Percentiles rank a stretch among this genome's conserved stretches.
These are phyloP conservation scores for Trichoderma gracile DNA, from an alignment of 2,329 filamentous ascomycete species.

Conservation along the genomic window DNA sequence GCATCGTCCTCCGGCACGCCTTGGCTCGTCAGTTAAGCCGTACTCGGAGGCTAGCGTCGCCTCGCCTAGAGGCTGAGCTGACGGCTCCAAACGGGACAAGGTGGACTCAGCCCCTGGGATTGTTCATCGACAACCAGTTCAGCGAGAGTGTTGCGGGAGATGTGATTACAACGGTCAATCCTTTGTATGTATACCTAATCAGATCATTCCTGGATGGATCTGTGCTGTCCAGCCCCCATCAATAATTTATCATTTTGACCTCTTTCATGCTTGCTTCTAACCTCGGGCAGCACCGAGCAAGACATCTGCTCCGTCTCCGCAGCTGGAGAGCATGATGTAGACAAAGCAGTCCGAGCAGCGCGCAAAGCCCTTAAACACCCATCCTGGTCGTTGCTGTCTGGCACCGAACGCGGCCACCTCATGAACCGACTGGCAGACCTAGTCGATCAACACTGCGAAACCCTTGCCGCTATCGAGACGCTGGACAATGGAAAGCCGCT, in stretches of 20 bases:
- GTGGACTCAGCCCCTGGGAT: slow-evolving; percentile 71
- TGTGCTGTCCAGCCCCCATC: background rate
- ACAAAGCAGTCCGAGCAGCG: slow-evolving; percentile 68
- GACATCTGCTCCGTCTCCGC: slow-evolving; percentile 72
- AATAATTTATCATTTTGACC: slow-evolving; percentile 46
- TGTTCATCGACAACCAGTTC: slow-evolving; percentile 84
- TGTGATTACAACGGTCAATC: slow-evolving; percentile 68
- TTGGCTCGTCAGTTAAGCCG: slow-evolving; percentile 1
- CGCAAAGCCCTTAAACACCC: slow-evolving; percentile 66
- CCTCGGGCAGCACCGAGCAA: slow-evolving; percentile 51
- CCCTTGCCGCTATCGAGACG: slow-evolving; percentile 60
- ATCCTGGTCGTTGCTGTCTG: slow-evolving; percentile 67
- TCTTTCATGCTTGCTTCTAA: background rate
- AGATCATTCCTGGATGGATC: slow-evolving; percentile 41
- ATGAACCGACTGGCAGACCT: slow-evolving; percentile 71
- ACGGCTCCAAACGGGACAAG: slow-evolving; percentile 74
- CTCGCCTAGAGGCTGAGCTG: slow-evolving; percentile 53
- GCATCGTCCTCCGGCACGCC: background rate
- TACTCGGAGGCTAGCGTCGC: slow-evolving; percentile 1
- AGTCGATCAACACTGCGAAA: slow-evolving; percentile 61
- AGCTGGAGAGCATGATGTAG: slow-evolving; percentile 65
- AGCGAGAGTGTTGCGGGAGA: slow-evolving; percentile 65
- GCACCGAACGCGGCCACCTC: slow-evolving; percentile 66
- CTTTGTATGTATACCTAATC: slow-evolving; percentile 50
- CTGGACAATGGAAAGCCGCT: slow-evolving; percentile 84